Evolutionary conservation across 108 stramenopile genomes (phyloP).

Genomic region (Skeletonema marinoi): DNA sequence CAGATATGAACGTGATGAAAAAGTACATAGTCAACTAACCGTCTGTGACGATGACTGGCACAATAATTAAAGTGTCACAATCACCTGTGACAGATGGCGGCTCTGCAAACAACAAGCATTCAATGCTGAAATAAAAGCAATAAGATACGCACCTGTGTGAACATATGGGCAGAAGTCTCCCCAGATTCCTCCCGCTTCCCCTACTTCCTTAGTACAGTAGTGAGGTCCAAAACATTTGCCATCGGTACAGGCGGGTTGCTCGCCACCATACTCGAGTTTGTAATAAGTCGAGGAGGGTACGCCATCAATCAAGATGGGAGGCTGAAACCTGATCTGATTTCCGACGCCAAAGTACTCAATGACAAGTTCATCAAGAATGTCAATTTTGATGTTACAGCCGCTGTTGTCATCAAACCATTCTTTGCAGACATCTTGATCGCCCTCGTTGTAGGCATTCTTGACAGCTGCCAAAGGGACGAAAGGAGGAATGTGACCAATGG

Average conservation of each 20-base stretch:
- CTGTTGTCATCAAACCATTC: slow-evolving; percentile 10
- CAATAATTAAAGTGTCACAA: too few species aligned
- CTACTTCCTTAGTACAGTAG: slow-evolving; percentile 19
- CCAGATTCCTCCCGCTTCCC: slow-evolving; percentile 10
- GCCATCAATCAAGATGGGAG: slow-evolving; percentile 3
- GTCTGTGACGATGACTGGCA: too few species aligned
- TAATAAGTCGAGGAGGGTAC: slow-evolving; percentile 18
- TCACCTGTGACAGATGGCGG: too few species aligned
- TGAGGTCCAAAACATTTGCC: slow-evolving; percentile 22
- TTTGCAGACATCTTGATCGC: neutral
- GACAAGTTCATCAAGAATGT: slow-evolving; percentile 6
- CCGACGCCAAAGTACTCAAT: slow-evolving; percentile 2
- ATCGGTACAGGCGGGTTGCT: slow-evolving; percentile 7
- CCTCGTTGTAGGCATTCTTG: slow-evolving; percentile 1
- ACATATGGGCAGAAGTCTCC: slow-evolving; percentile 32
- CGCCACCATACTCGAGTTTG: slow-evolving; percentile 9
- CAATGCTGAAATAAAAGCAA: too few species aligned
- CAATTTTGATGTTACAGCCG: slow-evolving; percentile 5
- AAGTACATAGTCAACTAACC: too few species aligned
- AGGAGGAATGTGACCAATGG: neutral
- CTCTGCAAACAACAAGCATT: too few species aligned
- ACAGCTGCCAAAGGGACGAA: neutral
- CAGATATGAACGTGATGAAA: too few species aligned
- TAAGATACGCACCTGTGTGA: slow-evolving; percentile 6
- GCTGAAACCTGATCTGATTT: slow-evolving; percentile 8